Base-by-base conservation (phyloP, 495 filamentous ascomycete genomes). In the Chlorociboria aeruginascens region DNA sequence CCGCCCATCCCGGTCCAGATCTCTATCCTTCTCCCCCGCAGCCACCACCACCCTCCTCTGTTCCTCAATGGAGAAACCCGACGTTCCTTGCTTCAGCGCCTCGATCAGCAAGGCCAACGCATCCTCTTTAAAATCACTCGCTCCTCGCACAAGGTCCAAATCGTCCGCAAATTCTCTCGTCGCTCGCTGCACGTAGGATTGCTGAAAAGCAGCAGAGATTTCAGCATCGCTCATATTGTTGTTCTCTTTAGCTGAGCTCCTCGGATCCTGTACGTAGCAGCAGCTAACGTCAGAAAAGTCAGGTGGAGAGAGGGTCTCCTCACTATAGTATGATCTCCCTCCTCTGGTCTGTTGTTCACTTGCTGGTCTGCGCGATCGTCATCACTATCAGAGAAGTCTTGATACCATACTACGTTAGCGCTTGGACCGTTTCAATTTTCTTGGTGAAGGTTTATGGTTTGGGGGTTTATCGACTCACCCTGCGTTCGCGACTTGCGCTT, bases 81-180 rank as follows among this genome's bases (percentile, higher is more conserved):
- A 58, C 0, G 68, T 69, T 6, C 82, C 81, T 57, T 83, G 79
- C 67, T 73, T 76, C 53, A 88, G 53, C n/a, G 79, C 78, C 47
- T 68, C 61, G 31, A 86, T 67, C 33, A 88, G 66, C 54, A 86
- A 66, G 8, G 70, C 69, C 43, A 87, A 51, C 10, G 75, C 77
- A 29, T 72, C 69, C 46, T 72, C 71, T 45, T 68, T 76, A 56
- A 86, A 88, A 61, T 88, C 83, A 55, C 74, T 72, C 29, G 83
- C 77, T 33, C 56, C 61, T 25, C 83, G 76, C 8, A 86, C 59
- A 50, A 71, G 71, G 62, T 86, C 79, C 25, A 88, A 66, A 58
- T 86, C 83, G 32, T 86, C 80, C 8, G 76, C 78, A 48, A 86
- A 83, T 50, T 86, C 81, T 8, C 67, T 61, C 6, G 83, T 83